Percentiles rank a stretch among this genome's conserved stretches.
Conservation (phyloP, 768 basidiomycete genomes). For the Termitomyces sp. region DNA sequence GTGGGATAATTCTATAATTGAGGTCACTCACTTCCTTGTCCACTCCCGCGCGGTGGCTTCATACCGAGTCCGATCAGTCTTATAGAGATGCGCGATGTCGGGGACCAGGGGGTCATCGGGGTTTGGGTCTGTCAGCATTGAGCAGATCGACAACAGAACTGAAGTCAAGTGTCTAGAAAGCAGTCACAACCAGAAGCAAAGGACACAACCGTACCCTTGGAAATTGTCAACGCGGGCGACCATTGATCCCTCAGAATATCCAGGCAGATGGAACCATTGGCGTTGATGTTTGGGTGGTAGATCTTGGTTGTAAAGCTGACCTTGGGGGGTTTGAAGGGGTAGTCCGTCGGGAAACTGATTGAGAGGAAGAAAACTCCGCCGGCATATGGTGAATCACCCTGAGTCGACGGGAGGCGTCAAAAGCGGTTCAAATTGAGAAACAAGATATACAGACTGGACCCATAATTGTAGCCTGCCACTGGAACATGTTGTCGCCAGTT, state of each 20-base stretch:
- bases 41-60: conserved; percentile 98
- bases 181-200: neutral
- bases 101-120: conserved; percentile 98
- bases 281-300: conserved; percentile 99
- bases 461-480: conserved; percentile 99
- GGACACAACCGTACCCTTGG: conserved; percentile 70
- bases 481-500: conserved; percentile 96
- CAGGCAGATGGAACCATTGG: conserved; percentile 97
- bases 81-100: conserved; percentile 98
- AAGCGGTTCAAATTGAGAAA: conserved; percentile 18
- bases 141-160: conserved; percentile 98
- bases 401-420: conserved; percentile 15
- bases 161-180: neutral
- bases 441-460: conserved; percentile 72
- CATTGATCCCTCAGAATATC: conserved; percentile 99
- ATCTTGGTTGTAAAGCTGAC: conserved; percentile 99
- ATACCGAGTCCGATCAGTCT: conserved; percentile 96
- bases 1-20: neutral
- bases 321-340: conserved; percentile 99
- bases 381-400: conserved; percentile 97
- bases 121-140: conserved; percentile 99
- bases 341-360: conserved; percentile 93
- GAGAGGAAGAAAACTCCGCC: conserved; percentile 99
- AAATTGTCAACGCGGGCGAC: conserved; percentile 98
- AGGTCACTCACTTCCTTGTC: conserved; percentile 87